phyloP scores from a whole-genome alignment of 352 stramenopile genomes.

The Thraustotheca clavata region DNA sequence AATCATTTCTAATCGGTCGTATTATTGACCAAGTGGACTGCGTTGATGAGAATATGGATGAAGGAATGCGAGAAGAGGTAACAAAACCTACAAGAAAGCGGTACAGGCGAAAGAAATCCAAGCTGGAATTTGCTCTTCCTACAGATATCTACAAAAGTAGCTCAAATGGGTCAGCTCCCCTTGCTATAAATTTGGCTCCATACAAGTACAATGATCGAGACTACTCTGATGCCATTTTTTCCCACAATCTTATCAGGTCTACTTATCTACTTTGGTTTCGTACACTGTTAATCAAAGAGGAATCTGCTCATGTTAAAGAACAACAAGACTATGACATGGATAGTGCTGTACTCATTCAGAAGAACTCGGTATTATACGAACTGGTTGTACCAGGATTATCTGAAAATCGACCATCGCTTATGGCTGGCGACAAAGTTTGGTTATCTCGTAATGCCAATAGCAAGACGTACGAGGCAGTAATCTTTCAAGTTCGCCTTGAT shows the following conservation, averaged over 20 bases:
- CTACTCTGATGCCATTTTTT: too few relatives aligned
- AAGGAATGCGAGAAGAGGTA: not conserved
- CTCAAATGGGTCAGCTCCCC: too few relatives aligned
- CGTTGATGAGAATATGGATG: conserved; percentile 3
- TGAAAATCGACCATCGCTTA: conserved; percentile 26
- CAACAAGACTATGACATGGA: conserved; percentile 29
- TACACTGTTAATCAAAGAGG: conserved; percentile 27
- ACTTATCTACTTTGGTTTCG: too few relatives aligned
- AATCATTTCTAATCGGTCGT: not conserved
- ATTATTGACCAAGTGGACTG: not conserved
- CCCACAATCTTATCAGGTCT: too few relatives aligned
- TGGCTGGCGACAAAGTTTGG: conserved; percentile 27
- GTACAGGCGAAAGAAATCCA: not conserved
- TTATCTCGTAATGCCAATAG: conserved; percentile 18
- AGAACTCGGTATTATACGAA: conserved; percentile 2
- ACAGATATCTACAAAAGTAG: not conserved
- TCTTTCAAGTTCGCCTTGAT: conserved; percentile 7
- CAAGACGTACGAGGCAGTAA: conserved; percentile 17
- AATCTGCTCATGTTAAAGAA: conserved; percentile 24
- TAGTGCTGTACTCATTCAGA: conserved; percentile 9
- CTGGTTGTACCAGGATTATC: conserved; percentile 26
- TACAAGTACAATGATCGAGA: too few relatives aligned
- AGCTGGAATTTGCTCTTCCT: not conserved
- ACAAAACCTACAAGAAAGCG: not conserved
- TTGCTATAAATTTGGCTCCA: not conserved